Percentiles rank a stretch among this genome's conserved stretches.
phyloP scores from a whole-genome alignment of 2,329 filamentous ascomycete genomes.

The Beauveria asiatica region DNA sequence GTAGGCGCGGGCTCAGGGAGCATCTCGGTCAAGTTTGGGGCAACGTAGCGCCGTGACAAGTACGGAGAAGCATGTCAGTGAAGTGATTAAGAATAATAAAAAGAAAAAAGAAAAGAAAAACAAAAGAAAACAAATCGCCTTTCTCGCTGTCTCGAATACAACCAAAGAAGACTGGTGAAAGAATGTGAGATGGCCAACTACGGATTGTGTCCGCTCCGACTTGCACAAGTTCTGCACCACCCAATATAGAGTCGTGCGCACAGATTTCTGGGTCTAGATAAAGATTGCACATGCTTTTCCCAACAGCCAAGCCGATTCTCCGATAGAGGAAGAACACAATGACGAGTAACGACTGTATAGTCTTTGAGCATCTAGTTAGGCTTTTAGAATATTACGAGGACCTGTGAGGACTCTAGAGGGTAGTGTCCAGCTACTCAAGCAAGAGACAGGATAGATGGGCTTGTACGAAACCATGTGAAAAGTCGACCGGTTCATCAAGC shows the following conservation, averaged over 20 bases:
- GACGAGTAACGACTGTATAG: slow-evolving; percentile 10
- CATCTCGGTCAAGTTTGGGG: not conserved
- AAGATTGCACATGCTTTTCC: too few species aligned
- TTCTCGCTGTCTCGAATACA: too few species aligned
- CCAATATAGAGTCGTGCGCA: too few species aligned
- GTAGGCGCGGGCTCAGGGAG: not conserved
- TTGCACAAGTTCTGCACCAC: too few species aligned
- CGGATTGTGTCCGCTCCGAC: too few species aligned
- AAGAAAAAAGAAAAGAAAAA: too few species aligned
- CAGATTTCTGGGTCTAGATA: too few species aligned
- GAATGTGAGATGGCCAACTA: too few species aligned
- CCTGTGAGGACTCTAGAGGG: too few species aligned
- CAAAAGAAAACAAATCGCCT: too few species aligned
- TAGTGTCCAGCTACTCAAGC: not conserved
- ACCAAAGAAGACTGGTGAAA: too few species aligned
- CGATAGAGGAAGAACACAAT: slow-evolving; percentile 9
- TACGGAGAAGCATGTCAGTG: not conserved
- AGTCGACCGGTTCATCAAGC: not conserved
- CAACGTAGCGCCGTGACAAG: not conserved
- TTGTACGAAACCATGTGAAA: slow-evolving; percentile 13
- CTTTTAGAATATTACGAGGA: slow-evolving; percentile 10
- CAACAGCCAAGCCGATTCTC: too few species aligned
- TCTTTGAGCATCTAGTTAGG: slow-evolving; percentile 7
- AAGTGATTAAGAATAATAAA: not conserved
- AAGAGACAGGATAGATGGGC: slow-evolving; percentile 12